A percentile compares a stretch with the other conserved stretches of the same genome.
phyloP scores from a whole-genome alignment of 805 yeast species.

The Ogataea ramenticola region DNA sequence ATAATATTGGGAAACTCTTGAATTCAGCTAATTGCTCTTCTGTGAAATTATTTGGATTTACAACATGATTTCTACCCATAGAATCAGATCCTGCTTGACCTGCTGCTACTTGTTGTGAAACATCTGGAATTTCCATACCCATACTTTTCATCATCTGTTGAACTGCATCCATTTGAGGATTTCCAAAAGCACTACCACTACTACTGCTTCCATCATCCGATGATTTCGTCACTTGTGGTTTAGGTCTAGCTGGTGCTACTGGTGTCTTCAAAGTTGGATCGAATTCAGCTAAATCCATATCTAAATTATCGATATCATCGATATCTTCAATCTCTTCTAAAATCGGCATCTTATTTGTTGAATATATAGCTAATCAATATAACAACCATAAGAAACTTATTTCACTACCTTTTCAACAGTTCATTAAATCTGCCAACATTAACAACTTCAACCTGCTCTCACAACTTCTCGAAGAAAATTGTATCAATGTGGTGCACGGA shows the following conservation, averaged over 20 bases:
- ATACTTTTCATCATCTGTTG: conserved; percentile 17
- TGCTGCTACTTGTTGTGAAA: too few species aligned
- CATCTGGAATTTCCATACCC: conserved; percentile 19
- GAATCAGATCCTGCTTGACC: too few species aligned
- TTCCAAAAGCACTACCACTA: conserved; percentile 6
- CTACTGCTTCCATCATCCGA: conserved; percentile 37
- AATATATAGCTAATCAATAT: too few species aligned
- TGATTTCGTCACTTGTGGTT: conserved; percentile 54
- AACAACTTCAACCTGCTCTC: too few species aligned
- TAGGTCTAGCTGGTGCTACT: conserved; percentile 56
- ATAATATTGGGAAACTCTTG: conserved; percentile 63
- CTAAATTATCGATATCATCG: conserved; percentile 86
- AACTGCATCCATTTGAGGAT: conserved; percentile 3
- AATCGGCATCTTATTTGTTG: conserved; percentile 42
- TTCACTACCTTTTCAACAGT: too few species aligned
- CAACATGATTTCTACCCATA: conserved; percentile 9
- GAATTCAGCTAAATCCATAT: conserved; percentile 88
- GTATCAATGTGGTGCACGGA: too few species aligned
- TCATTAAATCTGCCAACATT: too few species aligned
- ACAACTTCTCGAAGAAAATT: too few species aligned
- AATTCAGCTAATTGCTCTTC: conserved; percentile 59
- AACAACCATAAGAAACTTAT: too few species aligned
- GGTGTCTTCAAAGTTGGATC: conserved; percentile 68
- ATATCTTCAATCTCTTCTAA: conserved; percentile 70
- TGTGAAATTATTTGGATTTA: conserved; percentile 24